phyloP scores from a whole-genome alignment of 2,329 filamentous ascomycete genomes.

The Fusarium gaditjirri region DNA sequence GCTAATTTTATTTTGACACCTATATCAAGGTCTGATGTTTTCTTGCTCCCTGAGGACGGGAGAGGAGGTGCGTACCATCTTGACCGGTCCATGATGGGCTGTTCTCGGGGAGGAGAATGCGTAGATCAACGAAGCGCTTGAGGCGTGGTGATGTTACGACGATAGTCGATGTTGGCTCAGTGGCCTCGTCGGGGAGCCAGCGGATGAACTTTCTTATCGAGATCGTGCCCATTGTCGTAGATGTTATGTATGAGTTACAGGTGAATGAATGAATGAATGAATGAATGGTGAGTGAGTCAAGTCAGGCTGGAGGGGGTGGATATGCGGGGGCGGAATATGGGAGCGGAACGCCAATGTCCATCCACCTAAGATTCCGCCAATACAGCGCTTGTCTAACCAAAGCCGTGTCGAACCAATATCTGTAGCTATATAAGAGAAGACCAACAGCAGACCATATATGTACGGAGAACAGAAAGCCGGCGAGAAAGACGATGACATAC shows the following conservation, averaged over 20 bases:
- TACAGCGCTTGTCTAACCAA: no score
- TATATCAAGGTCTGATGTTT: no score
- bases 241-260: neutral
- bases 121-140: constrained; percentile 69
- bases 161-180: constrained; percentile 71
- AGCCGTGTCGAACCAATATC: no score
- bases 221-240: constrained; percentile 53
- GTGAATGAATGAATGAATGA: neutral
- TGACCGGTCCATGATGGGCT: constrained; percentile 30
- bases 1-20: no score
- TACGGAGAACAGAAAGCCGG: no score
- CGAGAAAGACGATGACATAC: no score
- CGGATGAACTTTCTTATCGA: constrained; percentile 69
- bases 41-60: no score
- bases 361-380: neutral
- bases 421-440: no score
- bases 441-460: no score
- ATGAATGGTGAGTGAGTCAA: neutral
- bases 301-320: neutral
- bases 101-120: constrained; percentile 56
- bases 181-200: constrained; percentile 62
- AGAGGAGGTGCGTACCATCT: constrained; percentile 18
- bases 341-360: constrained; percentile 3
- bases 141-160: constrained; percentile 69
- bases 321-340: constrained; percentile 22